phyloP scores from a whole-genome alignment of 768 basidiomycete species.

The Xerocomus potaroensis region DNA sequence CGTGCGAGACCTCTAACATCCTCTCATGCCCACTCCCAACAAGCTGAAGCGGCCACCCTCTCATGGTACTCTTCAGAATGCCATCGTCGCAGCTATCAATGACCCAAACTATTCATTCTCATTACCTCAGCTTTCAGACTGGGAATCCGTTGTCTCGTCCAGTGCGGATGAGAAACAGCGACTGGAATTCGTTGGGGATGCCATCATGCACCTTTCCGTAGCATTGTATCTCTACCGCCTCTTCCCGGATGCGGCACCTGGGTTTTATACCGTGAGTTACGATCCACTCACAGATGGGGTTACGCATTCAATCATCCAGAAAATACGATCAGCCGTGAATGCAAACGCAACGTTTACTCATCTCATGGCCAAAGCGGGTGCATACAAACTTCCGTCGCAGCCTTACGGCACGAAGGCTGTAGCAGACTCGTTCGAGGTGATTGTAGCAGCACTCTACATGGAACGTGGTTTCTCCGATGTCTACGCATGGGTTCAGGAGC shows the following conservation, averaged over 20 bases:
- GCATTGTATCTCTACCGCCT: constrained; percentile 36
- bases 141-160: constrained; percentile 28
- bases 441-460: constrained; percentile 41
- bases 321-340: constrained; percentile 24
- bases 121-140: constrained; percentile 25
- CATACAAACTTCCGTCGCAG: constrained; percentile 16
- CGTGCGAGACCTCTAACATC: too few species aligned
- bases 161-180: constrained; percentile 34
- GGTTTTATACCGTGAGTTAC: constrained; percentile 33
- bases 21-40: too few species aligned
- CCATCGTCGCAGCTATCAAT: constrained; percentile 24
- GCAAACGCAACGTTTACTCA: constrained; percentile 37
- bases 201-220: constrained; percentile 41
- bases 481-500: constrained; percentile 35
- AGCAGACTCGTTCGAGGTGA: constrained; percentile 46
- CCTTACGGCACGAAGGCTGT: constrained; percentile 33
- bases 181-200: constrained; percentile 46
- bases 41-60: constrained; percentile 13
- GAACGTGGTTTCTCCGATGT: constrained; percentile 38
- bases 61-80: constrained; percentile 16
- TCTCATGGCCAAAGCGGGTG: constrained; percentile 35
- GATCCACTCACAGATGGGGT: neutral
- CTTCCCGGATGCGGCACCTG: constrained; percentile 31
- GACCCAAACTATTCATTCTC: constrained; percentile 27
- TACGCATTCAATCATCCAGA: constrained; percentile 7